phyloP scores from a whole-genome alignment of 2,329 filamentous ascomycete genomes.

The Neophaeococcomyces mojaviensis region DNA sequence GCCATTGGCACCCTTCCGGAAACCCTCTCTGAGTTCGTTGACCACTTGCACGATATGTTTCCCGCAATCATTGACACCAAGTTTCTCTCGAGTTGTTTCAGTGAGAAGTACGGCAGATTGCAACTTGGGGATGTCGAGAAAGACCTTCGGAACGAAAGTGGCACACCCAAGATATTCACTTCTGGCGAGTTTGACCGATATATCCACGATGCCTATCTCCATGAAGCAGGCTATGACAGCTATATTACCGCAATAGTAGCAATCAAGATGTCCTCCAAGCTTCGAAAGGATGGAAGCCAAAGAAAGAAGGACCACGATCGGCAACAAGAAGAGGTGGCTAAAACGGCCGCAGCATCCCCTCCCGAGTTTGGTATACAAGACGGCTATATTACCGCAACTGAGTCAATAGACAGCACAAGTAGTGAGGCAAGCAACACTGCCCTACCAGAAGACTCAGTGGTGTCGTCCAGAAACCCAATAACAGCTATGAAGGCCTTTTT shows the following conservation, averaged over 20 bases:
- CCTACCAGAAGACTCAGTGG: not conserved
- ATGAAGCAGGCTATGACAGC: constrained; percentile 59
- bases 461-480: not conserved
- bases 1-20: constrained; percentile 54
- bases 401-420: constrained; percentile 3
- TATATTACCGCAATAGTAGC: constrained; percentile 53
- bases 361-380: constrained; percentile 5
- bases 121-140: constrained; percentile 45
- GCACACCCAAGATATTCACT: constrained; percentile 29
- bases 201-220: constrained; percentile 32
- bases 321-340: constrained; percentile 1
- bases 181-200: constrained; percentile 29
- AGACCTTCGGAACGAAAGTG: constrained; percentile 31
- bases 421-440: not conserved
- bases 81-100: constrained; percentile 47
- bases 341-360: not conserved
- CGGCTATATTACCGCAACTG: constrained; percentile 2
- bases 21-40: constrained; percentile 47
- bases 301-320: constrained; percentile 7
- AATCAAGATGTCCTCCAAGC: constrained; percentile 44
- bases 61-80: constrained; percentile 56
- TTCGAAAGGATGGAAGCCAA: constrained; percentile 24
- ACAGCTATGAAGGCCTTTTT: not conserved
- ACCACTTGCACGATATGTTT: constrained; percentile 45
- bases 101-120: constrained; percentile 27